Base-by-base conservation (phyloP, 495 filamentous ascomycete species). In the Terfezia boudieri region DNA sequence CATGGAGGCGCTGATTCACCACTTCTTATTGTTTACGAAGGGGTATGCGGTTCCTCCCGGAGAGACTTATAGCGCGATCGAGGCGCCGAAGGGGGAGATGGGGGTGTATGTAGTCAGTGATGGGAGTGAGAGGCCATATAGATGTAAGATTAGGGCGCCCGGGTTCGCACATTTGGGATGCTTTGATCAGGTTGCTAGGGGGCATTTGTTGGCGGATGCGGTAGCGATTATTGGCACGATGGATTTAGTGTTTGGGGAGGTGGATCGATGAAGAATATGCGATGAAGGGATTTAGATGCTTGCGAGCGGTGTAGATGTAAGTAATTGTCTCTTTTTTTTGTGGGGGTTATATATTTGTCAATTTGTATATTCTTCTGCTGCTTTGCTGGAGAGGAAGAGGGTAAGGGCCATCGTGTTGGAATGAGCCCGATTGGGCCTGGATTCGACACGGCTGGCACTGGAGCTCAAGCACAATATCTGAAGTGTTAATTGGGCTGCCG, bases 81-180 rank as follows among this genome's bases (percentile, higher is more conserved):
- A 99, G 73, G 90, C 90, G 20, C 90, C 90, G 54, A 99, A 99
- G 79, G 90, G 90, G 64, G 90, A 99, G 73, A 99, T 99, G 90
- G 90, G 81, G 65, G 90, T 99, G 36, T 99, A 80, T 67, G 70
- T 99, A n/a, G 92, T 99, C 57, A 86, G 81, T 67, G 90, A 99
- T 67, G 90, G 90, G 52, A 90, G 77, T 63, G 90, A 99, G 75
- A 73, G 90, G 57, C 90, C 90, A 43, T 99, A 99, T 72, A 76
- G 92, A 61, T 94, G 93, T 70, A 93, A 95, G 75, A 94, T 99
- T 62, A 78, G 90, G 60, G 88, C 92, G 37, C 90, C 90, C 38
- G 90, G 90, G 54, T 99, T 99, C 63, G 92, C 90, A 50, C 90
- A 99, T 76, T 71, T 99, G 66, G 78, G 78, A 59, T 85, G 85